Percentiles rank a stretch among this genome's conserved stretches.
Evolutionary conservation across 805 yeast genomes (phyloP).

Genomic region (Zygotorulaspora sp.): DNA sequence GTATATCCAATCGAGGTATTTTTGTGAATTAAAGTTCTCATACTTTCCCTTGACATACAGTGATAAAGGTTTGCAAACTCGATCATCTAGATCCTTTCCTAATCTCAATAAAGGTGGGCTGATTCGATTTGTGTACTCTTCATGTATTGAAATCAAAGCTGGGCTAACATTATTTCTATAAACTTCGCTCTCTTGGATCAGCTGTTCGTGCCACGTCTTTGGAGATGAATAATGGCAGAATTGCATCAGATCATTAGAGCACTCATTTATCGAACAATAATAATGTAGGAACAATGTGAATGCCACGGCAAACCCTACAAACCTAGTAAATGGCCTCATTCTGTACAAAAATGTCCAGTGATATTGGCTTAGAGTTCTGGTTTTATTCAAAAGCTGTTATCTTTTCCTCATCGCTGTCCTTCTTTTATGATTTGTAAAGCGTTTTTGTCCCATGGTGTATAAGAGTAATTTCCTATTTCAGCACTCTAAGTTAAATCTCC

Average conservation of each 20-base stretch:
- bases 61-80: slow-evolving; percentile 7
- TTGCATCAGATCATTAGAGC: slow-evolving; percentile 17
- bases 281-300: slow-evolving; percentile 18
- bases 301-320: slow-evolving; percentile 12
- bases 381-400: too few relatives aligned
- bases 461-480: too few relatives aligned
- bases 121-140: slow-evolving; percentile 8
- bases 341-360: too few relatives aligned
- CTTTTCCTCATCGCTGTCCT: too few relatives aligned
- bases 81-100: slow-evolving; percentile 8
- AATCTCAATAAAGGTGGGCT: slow-evolving; percentile 9
- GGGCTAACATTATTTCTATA: slow-evolving; percentile 21
- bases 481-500: too few relatives aligned
- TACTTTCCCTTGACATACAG: slow-evolving; percentile 2
- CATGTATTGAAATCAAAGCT: slow-evolving; percentile 4
- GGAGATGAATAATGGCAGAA: slow-evolving; percentile 24
- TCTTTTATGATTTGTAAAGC: neutral
- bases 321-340: slow-evolving; percentile 19
- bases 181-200: slow-evolving; percentile 11
- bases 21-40: slow-evolving; percentile 4
- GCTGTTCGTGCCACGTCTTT: slow-evolving; percentile 15
- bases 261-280: slow-evolving; percentile 19
- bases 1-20: slow-evolving; percentile 6
- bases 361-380: too few relatives aligned
- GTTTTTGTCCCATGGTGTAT: too few relatives aligned